phyloP scores from a whole-genome alignment of 139 green algal genomes.

The Micromonas pusilla region DNA sequence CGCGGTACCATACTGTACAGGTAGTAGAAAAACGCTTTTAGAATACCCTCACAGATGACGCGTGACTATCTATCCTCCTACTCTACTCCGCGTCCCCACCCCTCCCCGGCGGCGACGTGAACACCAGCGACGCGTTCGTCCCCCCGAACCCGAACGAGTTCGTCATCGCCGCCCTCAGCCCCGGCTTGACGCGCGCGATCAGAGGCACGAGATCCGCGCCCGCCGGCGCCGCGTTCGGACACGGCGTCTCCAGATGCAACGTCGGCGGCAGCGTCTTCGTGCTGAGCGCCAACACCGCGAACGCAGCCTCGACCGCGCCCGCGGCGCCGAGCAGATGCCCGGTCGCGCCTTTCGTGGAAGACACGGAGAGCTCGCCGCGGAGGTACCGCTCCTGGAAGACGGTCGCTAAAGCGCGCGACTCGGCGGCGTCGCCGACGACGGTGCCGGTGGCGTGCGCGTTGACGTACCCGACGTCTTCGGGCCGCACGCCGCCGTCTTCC shows the following conservation, averaged over 20 bases:
- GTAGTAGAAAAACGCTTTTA: too few relatives aligned
- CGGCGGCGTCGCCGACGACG: slow-evolving; percentile 19
- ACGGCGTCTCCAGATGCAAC: slow-evolving; percentile 62
- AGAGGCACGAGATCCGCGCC: background rate
- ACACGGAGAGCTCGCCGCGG: slow-evolving; percentile 2
- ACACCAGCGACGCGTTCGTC: slow-evolving; percentile 74
- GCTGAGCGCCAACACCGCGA: slow-evolving; percentile 63
- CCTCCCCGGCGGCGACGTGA: slow-evolving; percentile 42
- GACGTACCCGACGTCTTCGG: slow-evolving; percentile 68
- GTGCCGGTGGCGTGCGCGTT: slow-evolving; percentile 75
- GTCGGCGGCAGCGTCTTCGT: slow-evolving; percentile 63
- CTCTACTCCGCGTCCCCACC: too few relatives aligned
- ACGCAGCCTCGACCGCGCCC: slow-evolving; percentile 55
- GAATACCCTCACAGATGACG: too few relatives aligned
- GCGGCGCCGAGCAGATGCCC: slow-evolving; percentile 91
- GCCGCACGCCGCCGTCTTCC: slow-evolving; percentile 41
- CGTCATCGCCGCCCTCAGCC: slow-evolving; percentile 51
- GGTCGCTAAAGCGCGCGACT: slow-evolving; percentile 4
- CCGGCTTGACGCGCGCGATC: background rate
- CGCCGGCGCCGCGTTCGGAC: slow-evolving; percentile 28
- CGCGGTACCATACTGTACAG: too few relatives aligned
- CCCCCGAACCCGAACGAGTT: slow-evolving; percentile 97
- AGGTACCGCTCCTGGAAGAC: slow-evolving; percentile 6
- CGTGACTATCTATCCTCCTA: too few relatives aligned
- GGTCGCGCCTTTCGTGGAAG: slow-evolving; percentile 32